Percentiles rank a stretch among this genome's conserved stretches.
phyloP scores from a whole-genome alignment of 2,329 filamentous ascomycete genomes.

The Mycogone perniciosa region DNA sequence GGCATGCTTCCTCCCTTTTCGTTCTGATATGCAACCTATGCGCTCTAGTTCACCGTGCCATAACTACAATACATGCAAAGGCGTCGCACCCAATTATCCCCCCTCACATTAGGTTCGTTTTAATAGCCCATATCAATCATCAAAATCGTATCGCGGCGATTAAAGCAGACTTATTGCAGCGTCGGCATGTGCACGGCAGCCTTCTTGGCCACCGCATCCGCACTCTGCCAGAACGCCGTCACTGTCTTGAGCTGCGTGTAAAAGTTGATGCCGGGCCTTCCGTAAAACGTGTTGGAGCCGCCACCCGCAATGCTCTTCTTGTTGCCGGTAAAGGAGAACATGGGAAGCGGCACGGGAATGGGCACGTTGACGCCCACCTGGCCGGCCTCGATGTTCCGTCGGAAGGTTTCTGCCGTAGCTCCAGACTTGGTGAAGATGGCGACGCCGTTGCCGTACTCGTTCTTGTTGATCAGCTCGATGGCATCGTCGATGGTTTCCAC shows the following conservation, averaged over 20 bases:
- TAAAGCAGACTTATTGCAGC: constrained; percentile 3
- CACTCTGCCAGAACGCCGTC: constrained; percentile 79
- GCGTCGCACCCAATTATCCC: too few relatives aligned
- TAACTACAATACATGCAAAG: too few relatives aligned
- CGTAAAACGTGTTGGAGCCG: constrained; percentile 91
- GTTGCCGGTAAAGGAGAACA: constrained; percentile 69
- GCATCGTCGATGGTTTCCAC: constrained; percentile 73
- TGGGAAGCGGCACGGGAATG: constrained; percentile 64
- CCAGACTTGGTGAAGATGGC: constrained; percentile 80
- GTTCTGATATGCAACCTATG: too few relatives aligned
- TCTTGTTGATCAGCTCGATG: constrained; percentile 73
- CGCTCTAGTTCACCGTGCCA: too few relatives aligned
- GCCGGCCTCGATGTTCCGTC: constrained; percentile 74
- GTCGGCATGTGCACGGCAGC: constrained; percentile 84
- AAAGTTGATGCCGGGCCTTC: constrained; percentile 84
- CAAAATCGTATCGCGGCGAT: too few relatives aligned
- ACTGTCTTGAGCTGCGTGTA: constrained; percentile 98
- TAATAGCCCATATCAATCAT: neutral
- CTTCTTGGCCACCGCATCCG: constrained; percentile 80
- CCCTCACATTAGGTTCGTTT: neutral
- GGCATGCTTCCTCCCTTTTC: too few relatives aligned
- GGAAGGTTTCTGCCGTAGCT: constrained; percentile 70
- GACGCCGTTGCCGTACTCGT: constrained; percentile 81
- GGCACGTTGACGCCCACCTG: constrained; percentile 84
- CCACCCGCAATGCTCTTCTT: constrained; percentile 91